Evolutionary conservation across 2,329 filamentous ascomycete genomes (phyloP), one percentile per base, ranked within the genome.

Genomic region (Aspergillus sp.): DNA sequence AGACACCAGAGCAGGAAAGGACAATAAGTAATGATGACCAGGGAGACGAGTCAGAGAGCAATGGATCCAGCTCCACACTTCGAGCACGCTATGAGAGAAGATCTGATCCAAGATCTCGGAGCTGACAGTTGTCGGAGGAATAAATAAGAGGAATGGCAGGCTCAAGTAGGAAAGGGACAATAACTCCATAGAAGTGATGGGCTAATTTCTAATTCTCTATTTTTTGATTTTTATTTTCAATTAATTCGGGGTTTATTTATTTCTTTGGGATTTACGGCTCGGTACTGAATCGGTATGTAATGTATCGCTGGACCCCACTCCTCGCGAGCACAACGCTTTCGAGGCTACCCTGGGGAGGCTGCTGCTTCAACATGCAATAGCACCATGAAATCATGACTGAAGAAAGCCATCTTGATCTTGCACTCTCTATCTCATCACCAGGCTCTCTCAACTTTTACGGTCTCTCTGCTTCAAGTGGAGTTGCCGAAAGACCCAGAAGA

Each of bases 91-190:
- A 75, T 74, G 70, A 66, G 68, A 72, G 72, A 74, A 75, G 73
- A 75, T 75, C 73, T 70, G 73, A 75, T 72, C 73, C 72, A 75
- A 75, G 73, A 76, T 76, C 73, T 76, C 70, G 71, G 72, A 76
- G 73, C 72, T 76, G 73, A 76, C 73, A 75, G 66, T 68, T 67
- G 64, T 69, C 67, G 66, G 67, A 69, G 66, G 66, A 68, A 69
- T 68, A 64, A 60, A 63, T 64, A 64, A 66, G 60, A 63, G 56
- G 55, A 61, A 53, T 34, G 31, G 34, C 38, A 46, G 19, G 28
- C 48, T 49, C 52, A 61, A 48, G 49, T 48, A 51, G 45, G 38
- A 53, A 53, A 62, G 59, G 51, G 34, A 60, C 53, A 57, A 43
- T 30, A 56, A 43, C 43, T 45, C 47, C 45, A 57, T 48, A 53